These are phyloP conservation scores for Cercospora brassicicola DNA, from an alignment of 2,329 filamentous ascomycete species.

Conservation along the genomic window DNA sequence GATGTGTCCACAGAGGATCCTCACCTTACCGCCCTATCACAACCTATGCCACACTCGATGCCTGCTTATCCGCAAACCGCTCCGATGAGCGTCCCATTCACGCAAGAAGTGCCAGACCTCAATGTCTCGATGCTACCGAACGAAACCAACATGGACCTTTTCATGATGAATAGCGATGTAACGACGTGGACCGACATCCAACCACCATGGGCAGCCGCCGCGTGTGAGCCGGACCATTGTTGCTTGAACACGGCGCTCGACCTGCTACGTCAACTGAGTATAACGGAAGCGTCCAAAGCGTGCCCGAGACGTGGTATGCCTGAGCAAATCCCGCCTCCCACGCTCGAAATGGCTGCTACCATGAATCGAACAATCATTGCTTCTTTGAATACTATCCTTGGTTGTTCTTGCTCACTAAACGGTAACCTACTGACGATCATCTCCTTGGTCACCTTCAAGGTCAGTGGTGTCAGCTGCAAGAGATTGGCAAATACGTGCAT, in stretches of 20 bases:
- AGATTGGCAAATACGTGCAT: background rate
- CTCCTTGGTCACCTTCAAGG: conserved; percentile 8
- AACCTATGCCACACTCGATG: background rate
- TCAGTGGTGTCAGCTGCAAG: background rate
- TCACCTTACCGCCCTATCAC: background rate
- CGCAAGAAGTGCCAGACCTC: conserved; percentile 1
- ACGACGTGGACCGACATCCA: background rate
- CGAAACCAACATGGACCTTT: conserved; percentile 2
- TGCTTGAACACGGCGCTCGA: conserved; percentile 10
- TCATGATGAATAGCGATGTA: conserved; percentile 7
- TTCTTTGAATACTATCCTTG: conserved; percentile 1
- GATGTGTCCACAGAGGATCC: background rate
- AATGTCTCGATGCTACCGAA: background rate
- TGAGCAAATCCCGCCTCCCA: conserved; percentile 6
- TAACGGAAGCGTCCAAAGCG: conserved; percentile 3
- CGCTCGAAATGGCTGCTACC: conserved; percentile 10
- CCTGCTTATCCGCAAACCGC: background rate
- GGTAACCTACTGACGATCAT: conserved; percentile 12
- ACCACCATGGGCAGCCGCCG: background rate
- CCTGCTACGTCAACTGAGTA: conserved; percentile 1
- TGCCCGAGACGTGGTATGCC: conserved; percentile 6
- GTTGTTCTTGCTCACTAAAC: conserved; percentile 7
- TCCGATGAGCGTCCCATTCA: background rate
- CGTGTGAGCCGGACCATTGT: conserved; percentile 3
- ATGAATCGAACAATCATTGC: conserved; percentile 4